Base-by-base conservation (phyloP, 2,329 filamentous ascomycete species). In the Stagonosporopsis chrysanthemi region DNA sequence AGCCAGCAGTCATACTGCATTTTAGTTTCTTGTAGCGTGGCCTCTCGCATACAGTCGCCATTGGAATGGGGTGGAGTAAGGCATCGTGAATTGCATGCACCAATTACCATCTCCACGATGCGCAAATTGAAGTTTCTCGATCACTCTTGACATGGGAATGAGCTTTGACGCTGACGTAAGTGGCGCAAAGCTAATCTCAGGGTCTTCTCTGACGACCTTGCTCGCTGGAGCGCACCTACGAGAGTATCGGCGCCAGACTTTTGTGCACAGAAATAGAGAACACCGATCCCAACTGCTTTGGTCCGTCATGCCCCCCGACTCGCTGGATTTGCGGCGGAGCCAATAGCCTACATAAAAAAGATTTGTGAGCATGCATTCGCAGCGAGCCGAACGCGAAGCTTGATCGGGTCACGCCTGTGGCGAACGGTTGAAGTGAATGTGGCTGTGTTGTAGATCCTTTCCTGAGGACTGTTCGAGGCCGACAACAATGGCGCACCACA, bases 381-480 rank as follows among this genome's bases (percentile, higher is more conserved):
- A 23, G 17, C 39, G 28, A 45, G n/a, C 6, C 28, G 42, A 53
- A 45, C 15, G 49, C 52, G 49, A 54, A 26, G 28, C 19, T 24
- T 15, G 11, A 52, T 52, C 39, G 36, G 54, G 42, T 36, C 47
- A 57, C 48, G 14, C 9, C 14, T 52, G 58, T 63, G 49, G 62
- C 60, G 48, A 61, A 29, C 28, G 26, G 12, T 6, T 17, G 29
- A 6, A 39, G 36, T n/a, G 43, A 47, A 23, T 48, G 58, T 54
- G 64, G 62, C 62, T 67, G 63, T 65, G 58, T 48, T 53, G 53
- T 22, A 50, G 55, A 62, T 65, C 57, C 55, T 53, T 57, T 52
- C 24, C 48, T 40, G 24, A 23, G 38, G 40, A 11, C 14, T 36
- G 38, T 46, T 42, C 47, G 35, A 47, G 36, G 38, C 46, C 39